Evolutionary conservation across 2,329 filamentous ascomycete genomes (phyloP), one percentile per base, ranked within the genome.

Genomic region (Apiospora saccharicola): DNA sequence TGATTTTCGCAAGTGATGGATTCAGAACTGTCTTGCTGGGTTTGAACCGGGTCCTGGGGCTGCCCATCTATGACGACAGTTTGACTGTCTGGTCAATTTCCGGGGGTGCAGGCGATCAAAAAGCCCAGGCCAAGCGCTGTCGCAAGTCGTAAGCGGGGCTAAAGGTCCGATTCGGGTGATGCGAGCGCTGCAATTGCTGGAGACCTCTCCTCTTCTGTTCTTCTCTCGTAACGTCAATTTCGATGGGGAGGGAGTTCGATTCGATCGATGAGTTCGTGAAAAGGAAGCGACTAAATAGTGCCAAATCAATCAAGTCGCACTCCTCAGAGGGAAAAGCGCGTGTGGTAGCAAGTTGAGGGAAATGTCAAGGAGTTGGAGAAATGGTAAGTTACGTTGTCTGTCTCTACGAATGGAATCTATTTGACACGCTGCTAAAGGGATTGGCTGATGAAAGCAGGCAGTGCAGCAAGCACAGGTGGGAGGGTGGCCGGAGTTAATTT

Each of bases 111-210:
- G 44, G n/a, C 44, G n/a, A 44, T 68, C 67, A 22, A n/a, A 30
- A 68, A 19, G 57, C 57, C 67, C 24, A 41, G 41, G 67, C 67
- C 67, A 68, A 67, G 43, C 41, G 3, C 64, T 43, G 64, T 68
- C 67, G 41, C 67, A 68, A 44, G 43, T 44, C 44, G 67, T 19
- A 44, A 47, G 67, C 67, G 67, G 67, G 67, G 67, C 67, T 46
- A 68, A 68, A 68, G 67, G 67, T 68, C 67, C 67, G 67, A 68
- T 46, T 68, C 67, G 14, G 57, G 57, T 41, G 57, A 41, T 64
- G 14, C 57, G 34, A 41, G 57, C 22, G 44, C 44, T 41, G 37
- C 37, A 8, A 47, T 16, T 47, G 37, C 44, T 47, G 16, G 44
- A 19, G 44, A 6, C 16, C 34, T 64, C 34, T 64, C 57, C 19